Base-by-base conservation (phyloP, 106 monocot species). In the Chionographis japonica region DNA sequence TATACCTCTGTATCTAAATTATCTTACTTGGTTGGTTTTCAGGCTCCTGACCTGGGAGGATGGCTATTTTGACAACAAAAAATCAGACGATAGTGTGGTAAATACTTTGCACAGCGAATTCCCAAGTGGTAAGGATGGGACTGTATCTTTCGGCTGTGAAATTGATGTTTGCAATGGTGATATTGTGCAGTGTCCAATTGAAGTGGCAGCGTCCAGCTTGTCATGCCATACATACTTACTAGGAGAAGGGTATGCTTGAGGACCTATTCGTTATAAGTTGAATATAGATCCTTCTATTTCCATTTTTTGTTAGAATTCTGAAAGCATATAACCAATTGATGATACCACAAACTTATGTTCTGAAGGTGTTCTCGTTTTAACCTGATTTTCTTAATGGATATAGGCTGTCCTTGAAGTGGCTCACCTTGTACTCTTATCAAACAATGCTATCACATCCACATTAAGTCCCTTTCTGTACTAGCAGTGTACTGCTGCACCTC, bases 41-140 rank as follows among this genome's bases (percentile, higher is more conserved):
- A 91, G 91, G 77, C 27, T 73, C 18, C 71, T 91, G 56, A 68
- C 71, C 5, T 87, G 81, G 81, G 87, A 84, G 39, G 84, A 91
- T 69, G 62, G 52, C 3, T 84, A 74, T 74, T 14, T 73, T 40
- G 55, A 70, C 56, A 36, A 65, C 66, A 4, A 54, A 50, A 67
- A 56, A 49, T 40, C 50, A 64, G 58, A 13, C 36, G 18, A 15
- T 54, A 62, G 12, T 41, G 18, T 54, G 13, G 53, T 36, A 62
- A 61, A 49, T 49, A 6, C 54, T 9, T 35, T 43, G 3, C 6
- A 41, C n/a, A 15, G 61, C 68, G 54, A 42, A 15, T 56, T 55
- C 40, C 14, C 52, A 13, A 43, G 11, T 63, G 36, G 6, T 61
- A 46, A 66, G 40, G 61, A 15, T 51, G 62, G 71, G 60, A 50